Percentiles rank a stretch among this genome's conserved stretches.
Evolutionary conservation across 257 asterid species (phyloP).

Genomic region (Nyctanthes arbortristis): DNA sequence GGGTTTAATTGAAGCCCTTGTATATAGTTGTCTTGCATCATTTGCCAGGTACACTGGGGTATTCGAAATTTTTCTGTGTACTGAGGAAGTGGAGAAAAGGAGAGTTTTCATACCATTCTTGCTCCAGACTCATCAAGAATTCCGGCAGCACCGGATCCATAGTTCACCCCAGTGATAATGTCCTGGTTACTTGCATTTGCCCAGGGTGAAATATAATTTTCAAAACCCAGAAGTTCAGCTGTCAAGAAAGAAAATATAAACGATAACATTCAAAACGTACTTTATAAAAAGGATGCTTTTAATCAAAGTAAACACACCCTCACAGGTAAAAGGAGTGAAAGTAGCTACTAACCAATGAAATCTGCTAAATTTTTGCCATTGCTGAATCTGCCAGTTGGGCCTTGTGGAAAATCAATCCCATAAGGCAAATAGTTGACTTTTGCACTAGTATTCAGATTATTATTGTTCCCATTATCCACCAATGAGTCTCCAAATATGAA

Average conservation of each 20-base stretch:
- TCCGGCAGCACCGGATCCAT: conserved; percentile 27
- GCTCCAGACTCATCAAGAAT: conserved; percentile 13
- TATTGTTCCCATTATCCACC: conserved; percentile 41
- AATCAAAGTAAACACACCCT: too few relatives aligned
- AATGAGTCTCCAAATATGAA: conserved; percentile 42
- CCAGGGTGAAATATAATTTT: conserved; percentile 8
- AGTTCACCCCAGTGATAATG: conserved; percentile 11
- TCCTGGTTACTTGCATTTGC: conserved; percentile 17
- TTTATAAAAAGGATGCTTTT: too few relatives aligned
- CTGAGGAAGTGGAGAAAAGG: too few relatives aligned
- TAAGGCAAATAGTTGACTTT: conserved; percentile 37
- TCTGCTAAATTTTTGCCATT: conserved; percentile 35
- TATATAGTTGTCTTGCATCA: too few relatives aligned
- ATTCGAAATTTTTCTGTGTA: too few relatives aligned
- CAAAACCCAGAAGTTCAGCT: conserved; percentile 22
- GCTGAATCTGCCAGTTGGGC: conserved; percentile 39
- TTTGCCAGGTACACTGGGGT: too few relatives aligned
- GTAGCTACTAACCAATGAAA: conserved; percentile 24
- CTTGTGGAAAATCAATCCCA: conserved; percentile 36
- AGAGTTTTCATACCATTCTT: not conserved
- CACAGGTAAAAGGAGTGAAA: too few relatives aligned
- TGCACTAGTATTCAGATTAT: conserved; percentile 24
- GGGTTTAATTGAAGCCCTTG: too few relatives aligned
- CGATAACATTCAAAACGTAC: too few relatives aligned
- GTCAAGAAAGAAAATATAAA: not conserved